Conservation (phyloP, 495 filamentous ascomycete genomes). For the Talaromyces wortmannii region DNA sequence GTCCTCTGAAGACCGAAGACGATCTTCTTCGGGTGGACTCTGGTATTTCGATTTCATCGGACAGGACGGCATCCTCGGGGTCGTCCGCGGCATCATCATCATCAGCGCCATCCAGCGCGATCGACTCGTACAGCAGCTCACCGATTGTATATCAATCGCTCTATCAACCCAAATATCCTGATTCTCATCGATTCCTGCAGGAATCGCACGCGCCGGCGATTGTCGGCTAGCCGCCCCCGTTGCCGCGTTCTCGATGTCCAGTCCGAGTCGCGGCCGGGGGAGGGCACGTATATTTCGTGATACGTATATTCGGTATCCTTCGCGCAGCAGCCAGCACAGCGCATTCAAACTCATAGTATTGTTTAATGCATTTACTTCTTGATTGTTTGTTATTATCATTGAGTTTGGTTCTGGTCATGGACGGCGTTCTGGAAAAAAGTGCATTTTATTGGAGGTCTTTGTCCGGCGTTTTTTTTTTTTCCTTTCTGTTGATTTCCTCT, state of each 20-base stretch:
- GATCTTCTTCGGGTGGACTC: slow-evolving; percentile 1
- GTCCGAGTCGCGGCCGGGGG: too few relatives aligned
- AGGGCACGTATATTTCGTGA: too few relatives aligned
- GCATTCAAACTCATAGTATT: not conserved
- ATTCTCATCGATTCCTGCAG: not conserved
- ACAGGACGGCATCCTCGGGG: not conserved
- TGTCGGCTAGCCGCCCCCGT: not conserved
- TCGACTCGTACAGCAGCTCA: slow-evolving; percentile 1
- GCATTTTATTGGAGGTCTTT: not conserved
- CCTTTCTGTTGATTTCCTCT: not conserved
- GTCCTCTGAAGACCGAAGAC: not conserved
- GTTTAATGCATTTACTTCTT: slow-evolving; percentile 3
- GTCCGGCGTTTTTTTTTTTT: not conserved
- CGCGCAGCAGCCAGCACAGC: not conserved
- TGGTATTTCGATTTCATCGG: not conserved
- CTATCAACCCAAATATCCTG: not conserved
- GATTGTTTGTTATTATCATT: not conserved
- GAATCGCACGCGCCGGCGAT: slow-evolving; percentile 3
- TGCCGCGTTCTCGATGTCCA: too few relatives aligned
- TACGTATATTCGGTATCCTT: too few relatives aligned
- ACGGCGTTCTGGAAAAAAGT: not conserved
- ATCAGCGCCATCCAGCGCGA: not conserved
- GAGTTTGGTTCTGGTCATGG: not conserved
- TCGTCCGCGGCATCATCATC: not conserved
- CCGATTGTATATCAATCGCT: not conserved